phyloP scores from a whole-genome alignment of 202 grass and related monocot species.

The Thinopyrum obtusiflorum region DNA sequence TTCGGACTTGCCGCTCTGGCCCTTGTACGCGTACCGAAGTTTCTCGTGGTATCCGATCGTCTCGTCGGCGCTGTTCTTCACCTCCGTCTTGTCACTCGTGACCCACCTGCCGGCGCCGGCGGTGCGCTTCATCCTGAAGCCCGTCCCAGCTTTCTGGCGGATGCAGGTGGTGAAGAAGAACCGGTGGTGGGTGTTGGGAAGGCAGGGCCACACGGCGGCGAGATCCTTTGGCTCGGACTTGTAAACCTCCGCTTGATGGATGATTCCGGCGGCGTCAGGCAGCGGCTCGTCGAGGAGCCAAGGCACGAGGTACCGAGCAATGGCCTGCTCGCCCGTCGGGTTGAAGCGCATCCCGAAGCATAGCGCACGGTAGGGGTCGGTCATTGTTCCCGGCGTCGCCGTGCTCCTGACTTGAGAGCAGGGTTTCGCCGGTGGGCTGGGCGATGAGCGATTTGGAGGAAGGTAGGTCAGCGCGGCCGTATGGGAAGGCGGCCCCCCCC shows the following conservation, averaged over 20 bases:
- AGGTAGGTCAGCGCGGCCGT: too few relatives aligned
- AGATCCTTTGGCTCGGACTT: not conserved
- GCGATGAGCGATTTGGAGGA: too few relatives aligned
- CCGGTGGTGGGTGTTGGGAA: not conserved
- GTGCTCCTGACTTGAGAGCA: not conserved
- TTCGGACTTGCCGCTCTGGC: not conserved
- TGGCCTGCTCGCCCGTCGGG: not conserved
- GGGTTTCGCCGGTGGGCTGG: not conserved
- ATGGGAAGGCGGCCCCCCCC: too few relatives aligned
- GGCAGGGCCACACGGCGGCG: not conserved
- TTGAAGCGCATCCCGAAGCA: not conserved
- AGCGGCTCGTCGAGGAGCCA: not conserved
- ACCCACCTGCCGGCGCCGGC: not conserved
- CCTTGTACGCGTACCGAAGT: not conserved
- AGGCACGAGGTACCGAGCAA: not conserved
- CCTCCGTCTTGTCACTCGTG: not conserved
- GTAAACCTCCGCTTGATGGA: not conserved
- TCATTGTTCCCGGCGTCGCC: not conserved
- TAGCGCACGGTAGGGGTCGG: not conserved
- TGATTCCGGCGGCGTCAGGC: not conserved
- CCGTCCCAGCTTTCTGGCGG: not conserved
- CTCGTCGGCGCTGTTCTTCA: not conserved
- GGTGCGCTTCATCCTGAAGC: not conserved
- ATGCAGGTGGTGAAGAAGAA: not conserved
- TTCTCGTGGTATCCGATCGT: not conserved